Base-by-base conservation (phyloP, 768 basidiomycete genomes). In the Harrya chromipes region DNA sequence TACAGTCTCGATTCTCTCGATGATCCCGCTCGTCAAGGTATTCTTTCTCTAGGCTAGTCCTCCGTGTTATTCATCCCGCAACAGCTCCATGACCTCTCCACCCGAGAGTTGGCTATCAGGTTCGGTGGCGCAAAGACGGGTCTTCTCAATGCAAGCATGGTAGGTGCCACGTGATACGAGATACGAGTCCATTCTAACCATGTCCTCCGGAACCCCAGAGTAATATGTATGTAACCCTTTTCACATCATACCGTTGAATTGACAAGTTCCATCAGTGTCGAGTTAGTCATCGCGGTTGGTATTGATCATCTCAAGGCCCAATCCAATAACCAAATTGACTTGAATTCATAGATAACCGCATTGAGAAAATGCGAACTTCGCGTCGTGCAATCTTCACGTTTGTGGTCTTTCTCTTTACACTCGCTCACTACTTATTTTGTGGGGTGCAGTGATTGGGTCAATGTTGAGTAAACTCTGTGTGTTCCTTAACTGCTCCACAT, bases 1-100 rank as follows among this genome's bases (percentile, higher is more conserved):
- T 46, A 16, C 53, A 88, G 85, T 82, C 46, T 85, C 78, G 52
- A 74, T 84, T 54, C 68, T 88, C 23, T 78, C 85, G 10, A 79
- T 93, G 66, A 78, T 91, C 23, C 91, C 90, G 4, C 75, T 91
- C 24, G 88, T 90, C 43, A 84, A 86, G 70, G 85, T 86, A 55
- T 31, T 47, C 19, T 40, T 40, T 29, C 53, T 21, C 36, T 19
- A 17, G 1, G 17, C 34, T 19, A n/a, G 6, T n/a, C 31, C 5
- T 52, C 41, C 48, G 21, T 33, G 17, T 43, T 6, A 39, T 20
- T 63, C 31, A 60, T 33, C 19, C 4, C 43, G 8, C 16, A 21
- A 31, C 53, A 87, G 85, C 71, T 92, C 26, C 86, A 93, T 54
- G 91, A 91, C 53, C 73, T 92, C 37, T 79, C 81, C 1, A 91